Evolutionary conservation across 2,329 filamentous ascomycete species (phyloP).

Genomic region (Cladobotryum mycophilum): DNA sequence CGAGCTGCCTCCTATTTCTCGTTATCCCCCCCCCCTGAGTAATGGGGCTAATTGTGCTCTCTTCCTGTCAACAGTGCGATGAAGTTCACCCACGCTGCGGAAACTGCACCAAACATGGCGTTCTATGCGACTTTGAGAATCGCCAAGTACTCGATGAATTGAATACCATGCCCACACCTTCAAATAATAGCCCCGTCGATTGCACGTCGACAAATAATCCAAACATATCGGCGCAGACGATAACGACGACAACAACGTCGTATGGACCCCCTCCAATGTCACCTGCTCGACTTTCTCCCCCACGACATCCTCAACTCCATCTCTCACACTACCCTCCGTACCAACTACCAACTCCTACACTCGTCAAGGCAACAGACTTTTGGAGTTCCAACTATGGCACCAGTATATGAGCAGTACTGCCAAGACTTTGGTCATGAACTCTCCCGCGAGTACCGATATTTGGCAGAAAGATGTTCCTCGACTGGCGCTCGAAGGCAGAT

Average conservation of each 20-base stretch:
- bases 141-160: slow-evolving; percentile 42
- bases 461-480: slow-evolving; percentile 56
- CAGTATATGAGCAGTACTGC: slow-evolving; percentile 57
- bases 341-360: slow-evolving; percentile 25
- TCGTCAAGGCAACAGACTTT: slow-evolving; percentile 38
- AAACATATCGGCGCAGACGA: slow-evolving; percentile 15
- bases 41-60: not conserved
- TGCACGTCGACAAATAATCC: slow-evolving; percentile 8
- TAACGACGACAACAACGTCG: slow-evolving; percentile 8
- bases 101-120: slow-evolving; percentile 62
- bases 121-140: slow-evolving; percentile 58
- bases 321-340: slow-evolving; percentile 17
- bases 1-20: not conserved
- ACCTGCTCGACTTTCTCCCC: not conserved
- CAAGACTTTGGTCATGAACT: slow-evolving; percentile 51
- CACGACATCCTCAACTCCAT: slow-evolving; percentile 9
- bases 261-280: slow-evolving; percentile 4
- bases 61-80: slow-evolving; percentile 45
- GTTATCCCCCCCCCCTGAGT: not conserved
- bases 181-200: not conserved
- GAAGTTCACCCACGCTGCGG: slow-evolving; percentile 59
- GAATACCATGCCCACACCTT: slow-evolving; percentile 15
- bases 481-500: slow-evolving; percentile 53
- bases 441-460: slow-evolving; percentile 45
- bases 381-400: slow-evolving; percentile 59